A percentile compares a stretch with the other conserved stretches of the same genome.
phyloP scores from a whole-genome alignment of 2,329 filamentous ascomycete species.

The Cladophialophora psammophila region DNA sequence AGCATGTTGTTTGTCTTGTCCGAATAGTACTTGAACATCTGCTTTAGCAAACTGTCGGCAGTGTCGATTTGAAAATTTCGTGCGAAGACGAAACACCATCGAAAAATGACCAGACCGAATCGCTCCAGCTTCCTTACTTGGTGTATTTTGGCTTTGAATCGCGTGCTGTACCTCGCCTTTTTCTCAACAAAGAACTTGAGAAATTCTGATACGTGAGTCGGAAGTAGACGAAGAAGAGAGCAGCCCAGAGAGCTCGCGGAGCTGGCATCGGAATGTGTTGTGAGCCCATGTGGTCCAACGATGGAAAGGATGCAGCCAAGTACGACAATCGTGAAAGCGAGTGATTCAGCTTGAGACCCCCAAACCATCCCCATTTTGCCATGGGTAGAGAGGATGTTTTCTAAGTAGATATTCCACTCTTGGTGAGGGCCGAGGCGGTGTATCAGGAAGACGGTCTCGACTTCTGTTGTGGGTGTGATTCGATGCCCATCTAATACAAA shows the following conservation, averaged over 20 bases:
- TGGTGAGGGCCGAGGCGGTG: slow-evolving; percentile 20
- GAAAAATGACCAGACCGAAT: slow-evolving; percentile 27
- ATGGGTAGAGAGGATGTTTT: slow-evolving; percentile 18
- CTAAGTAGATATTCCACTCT: slow-evolving; percentile 21
- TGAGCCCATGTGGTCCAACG: slow-evolving; percentile 2
- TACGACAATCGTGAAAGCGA: slow-evolving; percentile 28
- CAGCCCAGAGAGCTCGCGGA: not conserved
- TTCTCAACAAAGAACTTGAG: slow-evolving; percentile 26
- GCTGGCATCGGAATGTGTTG: not conserved
- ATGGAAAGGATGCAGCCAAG: slow-evolving; percentile 27
- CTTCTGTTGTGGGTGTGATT: slow-evolving; percentile 9
- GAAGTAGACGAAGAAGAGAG: slow-evolving; percentile 19
- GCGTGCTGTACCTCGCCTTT: slow-evolving; percentile 1
- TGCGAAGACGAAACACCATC: slow-evolving; percentile 32
- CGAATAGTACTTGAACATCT: slow-evolving; percentile 36
- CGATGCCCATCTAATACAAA: not conserved
- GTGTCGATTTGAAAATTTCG: slow-evolving; percentile 14
- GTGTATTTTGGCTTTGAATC: not conserved
- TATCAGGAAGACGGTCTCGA: slow-evolving; percentile 30
- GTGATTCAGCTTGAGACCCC: slow-evolving; percentile 10
- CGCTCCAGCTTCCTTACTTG: slow-evolving; percentile 16
- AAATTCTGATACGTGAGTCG: slow-evolving; percentile 26
- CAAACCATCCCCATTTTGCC: not conserved
- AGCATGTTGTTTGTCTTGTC: slow-evolving; percentile 37
- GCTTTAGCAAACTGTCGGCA: slow-evolving; percentile 31